These are phyloP conservation scores for Sanguinoderma infundibulare DNA, from an alignment of 1,284 basidiomycete species.

Conservation along the genomic window DNA sequence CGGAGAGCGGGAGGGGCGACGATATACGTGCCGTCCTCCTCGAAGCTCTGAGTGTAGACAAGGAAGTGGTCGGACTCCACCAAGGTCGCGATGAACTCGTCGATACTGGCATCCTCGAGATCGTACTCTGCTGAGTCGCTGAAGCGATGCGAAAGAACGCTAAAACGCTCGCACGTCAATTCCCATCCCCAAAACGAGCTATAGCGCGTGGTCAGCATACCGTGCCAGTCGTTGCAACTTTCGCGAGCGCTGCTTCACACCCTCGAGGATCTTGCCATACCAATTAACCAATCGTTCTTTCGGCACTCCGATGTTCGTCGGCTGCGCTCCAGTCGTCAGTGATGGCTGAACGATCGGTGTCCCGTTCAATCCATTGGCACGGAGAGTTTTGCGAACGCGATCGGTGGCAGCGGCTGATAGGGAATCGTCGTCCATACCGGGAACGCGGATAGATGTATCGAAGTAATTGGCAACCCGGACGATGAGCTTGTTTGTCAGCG, in stretches of 20 bases:
- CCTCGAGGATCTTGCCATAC: slow-evolving; percentile 95
- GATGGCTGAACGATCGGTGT: slow-evolving; percentile 26
- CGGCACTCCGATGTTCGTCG: slow-evolving; percentile 55
- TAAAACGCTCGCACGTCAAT: slow-evolving; percentile 32
- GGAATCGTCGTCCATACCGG: slow-evolving; percentile 41
- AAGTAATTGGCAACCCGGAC: slow-evolving; percentile 92
- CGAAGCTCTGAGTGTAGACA: slow-evolving; percentile 90
- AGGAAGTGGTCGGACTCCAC: slow-evolving; percentile 93
- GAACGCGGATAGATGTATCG: slow-evolving; percentile 89
- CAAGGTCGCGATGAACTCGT: slow-evolving; percentile 81
- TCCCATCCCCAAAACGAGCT: neutral
- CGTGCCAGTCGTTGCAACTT: slow-evolving; percentile 94
- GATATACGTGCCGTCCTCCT: slow-evolving; percentile 94
- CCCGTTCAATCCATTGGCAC: slow-evolving; percentile 17
- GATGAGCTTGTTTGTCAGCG: slow-evolving; percentile 89
- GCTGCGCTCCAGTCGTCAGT: slow-evolving; percentile 27
- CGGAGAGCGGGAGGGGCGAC: slow-evolving; percentile 86
- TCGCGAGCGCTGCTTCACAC: slow-evolving; percentile 89
- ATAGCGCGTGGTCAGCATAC: slow-evolving; percentile 44
- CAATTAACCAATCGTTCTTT: slow-evolving; percentile 85
- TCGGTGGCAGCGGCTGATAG: slow-evolving; percentile 19
- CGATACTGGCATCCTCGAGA: slow-evolving; percentile 81
- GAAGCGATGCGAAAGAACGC: slow-evolving; percentile 84
- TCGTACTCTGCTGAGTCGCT: slow-evolving; percentile 96
- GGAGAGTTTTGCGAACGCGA: slow-evolving; percentile 22